Conservation (phyloP, 768 basidiomycete genomes). For the Leccinum longicurvipes region DNA sequence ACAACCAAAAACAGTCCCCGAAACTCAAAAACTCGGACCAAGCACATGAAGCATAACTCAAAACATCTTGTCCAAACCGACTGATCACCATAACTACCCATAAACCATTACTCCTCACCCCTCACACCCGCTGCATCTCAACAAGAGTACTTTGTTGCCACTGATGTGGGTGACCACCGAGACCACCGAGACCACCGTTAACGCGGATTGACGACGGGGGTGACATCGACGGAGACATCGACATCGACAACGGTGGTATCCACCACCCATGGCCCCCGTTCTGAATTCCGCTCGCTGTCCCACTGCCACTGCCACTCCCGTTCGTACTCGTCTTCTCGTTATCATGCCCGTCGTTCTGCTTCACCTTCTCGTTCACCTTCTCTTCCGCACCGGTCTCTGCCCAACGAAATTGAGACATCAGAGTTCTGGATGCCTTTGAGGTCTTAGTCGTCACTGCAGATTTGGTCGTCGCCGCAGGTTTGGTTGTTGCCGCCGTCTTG, state of each 20-base stretch:
- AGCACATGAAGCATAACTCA: no score
- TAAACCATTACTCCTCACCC: background rate
- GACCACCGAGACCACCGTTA: background rate
- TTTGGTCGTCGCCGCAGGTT: background rate
- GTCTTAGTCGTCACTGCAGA: slow-evolving; percentile 4
- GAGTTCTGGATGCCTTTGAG: background rate
- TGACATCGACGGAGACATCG: background rate
- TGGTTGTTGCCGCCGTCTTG: background rate
- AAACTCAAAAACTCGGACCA: no score
- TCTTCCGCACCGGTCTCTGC: background rate
- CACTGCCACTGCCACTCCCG: background rate
- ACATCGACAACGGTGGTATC: background rate
- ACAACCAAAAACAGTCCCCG: no score
- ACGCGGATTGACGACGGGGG: background rate
- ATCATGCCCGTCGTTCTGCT: background rate
- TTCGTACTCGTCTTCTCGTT: background rate
- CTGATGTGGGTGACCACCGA: background rate
- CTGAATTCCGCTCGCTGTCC: background rate
- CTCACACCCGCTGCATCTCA: slow-evolving; percentile 3
- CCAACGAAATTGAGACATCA: background rate
- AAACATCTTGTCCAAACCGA: no score
- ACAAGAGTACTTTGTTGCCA: slow-evolving; percentile 2
- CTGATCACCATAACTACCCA: no score
- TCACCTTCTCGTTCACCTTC: background rate
- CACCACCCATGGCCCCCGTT: background rate